These are phyloP conservation scores for Fraxinus greggii DNA, from an alignment of 305 asterid genomes.

Conservation along the genomic window DNA sequence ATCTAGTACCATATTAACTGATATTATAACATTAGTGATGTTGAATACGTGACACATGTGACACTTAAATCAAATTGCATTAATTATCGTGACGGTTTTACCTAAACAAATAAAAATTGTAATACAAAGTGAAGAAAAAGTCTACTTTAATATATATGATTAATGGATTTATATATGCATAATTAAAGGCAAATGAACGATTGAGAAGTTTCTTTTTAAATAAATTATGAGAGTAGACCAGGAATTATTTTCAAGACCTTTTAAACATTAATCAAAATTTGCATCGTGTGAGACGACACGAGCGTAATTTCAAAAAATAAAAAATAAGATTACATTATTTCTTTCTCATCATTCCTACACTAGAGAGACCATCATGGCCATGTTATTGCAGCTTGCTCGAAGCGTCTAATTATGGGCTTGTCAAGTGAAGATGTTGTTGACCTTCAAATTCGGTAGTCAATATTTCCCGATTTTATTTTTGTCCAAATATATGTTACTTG, in stretches of 20 bases:
- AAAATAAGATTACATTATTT: not conserved
- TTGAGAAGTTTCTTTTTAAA: not conserved
- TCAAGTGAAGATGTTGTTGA: not conserved
- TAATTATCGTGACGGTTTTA: too few species aligned
- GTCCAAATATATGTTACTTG: not conserved
- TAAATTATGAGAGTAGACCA: not conserved
- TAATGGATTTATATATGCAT: not conserved
- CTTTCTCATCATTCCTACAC: not conserved
- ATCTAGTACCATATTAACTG: too few species aligned
- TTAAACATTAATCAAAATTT: not conserved
- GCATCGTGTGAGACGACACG: not conserved
- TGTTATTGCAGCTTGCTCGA: not conserved
- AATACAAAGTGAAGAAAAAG: too few species aligned
- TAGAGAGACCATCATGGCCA: not conserved
- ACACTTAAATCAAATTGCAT: too few species aligned
- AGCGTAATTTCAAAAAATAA: not conserved
- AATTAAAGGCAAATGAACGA: not conserved
- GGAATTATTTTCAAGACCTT: not conserved
- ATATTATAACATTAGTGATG: too few species aligned
- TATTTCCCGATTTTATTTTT: too few species aligned
- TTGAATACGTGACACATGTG: too few species aligned
- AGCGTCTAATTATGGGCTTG: not conserved
- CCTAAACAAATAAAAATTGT: too few species aligned
- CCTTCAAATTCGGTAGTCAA: not conserved
- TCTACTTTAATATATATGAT: not conserved